Conservation (phyloP, 345 rosid species). For the Barbarea vulgaris region DNA sequence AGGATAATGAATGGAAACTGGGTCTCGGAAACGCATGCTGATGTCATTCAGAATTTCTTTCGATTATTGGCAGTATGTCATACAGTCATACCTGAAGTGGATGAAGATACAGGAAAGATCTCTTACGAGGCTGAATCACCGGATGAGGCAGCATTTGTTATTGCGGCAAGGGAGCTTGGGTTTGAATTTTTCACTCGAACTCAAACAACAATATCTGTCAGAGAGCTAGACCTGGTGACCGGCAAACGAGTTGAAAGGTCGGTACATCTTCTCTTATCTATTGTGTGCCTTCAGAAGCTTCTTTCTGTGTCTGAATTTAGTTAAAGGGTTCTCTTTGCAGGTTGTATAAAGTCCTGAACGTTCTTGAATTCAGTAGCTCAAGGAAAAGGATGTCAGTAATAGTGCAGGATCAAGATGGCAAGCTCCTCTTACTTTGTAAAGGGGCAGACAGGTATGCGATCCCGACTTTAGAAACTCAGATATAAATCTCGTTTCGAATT, state of each 20-base stretch:
- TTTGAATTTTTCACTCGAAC: conserved; percentile 81
- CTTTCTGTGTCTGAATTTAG: not conserved
- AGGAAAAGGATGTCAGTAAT: conserved; percentile 88
- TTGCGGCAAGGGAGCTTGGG: conserved; percentile 95
- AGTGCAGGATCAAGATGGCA: conserved; percentile 67
- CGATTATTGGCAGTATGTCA: conserved; percentile 84
- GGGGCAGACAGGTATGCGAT: conserved; percentile 92
- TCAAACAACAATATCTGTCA: conserved; percentile 65
- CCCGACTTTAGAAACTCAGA: conserved; percentile 10
- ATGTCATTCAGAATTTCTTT: conserved; percentile 69
- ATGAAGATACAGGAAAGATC: conserved; percentile 69
- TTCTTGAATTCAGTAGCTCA: conserved; percentile 72
- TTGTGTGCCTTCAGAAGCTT: conserved; percentile 13
- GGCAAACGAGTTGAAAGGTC: conserved; percentile 77
- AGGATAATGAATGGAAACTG: conserved; percentile 81
- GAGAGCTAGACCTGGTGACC: conserved; percentile 59
- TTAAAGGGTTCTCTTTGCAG: conserved; percentile 51
- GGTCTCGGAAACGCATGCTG: conserved; percentile 64
- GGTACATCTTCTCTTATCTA: conserved; percentile 25
- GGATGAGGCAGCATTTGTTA: conserved; percentile 94
- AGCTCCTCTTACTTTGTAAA: conserved; percentile 80
- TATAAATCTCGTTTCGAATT: not conserved
- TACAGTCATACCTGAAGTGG: conserved; percentile 92
- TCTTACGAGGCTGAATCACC: conserved; percentile 97
- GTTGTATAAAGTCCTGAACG: conserved; percentile 62